Base-by-base conservation (phyloP, 1,139 yeast species). In the Kodamaea ohmeri region DNA sequence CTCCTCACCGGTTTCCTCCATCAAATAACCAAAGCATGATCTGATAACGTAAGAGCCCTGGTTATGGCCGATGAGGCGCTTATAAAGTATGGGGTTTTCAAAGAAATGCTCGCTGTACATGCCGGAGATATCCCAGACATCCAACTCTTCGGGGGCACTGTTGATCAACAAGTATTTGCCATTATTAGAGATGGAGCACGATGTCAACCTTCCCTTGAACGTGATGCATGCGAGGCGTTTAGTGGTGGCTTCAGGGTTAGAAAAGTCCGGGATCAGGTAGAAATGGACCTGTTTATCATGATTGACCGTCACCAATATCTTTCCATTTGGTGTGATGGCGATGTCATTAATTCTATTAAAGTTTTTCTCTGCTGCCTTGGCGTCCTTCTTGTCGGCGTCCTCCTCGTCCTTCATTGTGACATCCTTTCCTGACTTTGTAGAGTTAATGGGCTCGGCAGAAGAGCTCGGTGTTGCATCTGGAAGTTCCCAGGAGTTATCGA, bases 71-170 rank as follows among this genome's bases (percentile, higher is more conserved):
- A 76, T 65, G 48, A 76, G 83, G 48, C 78, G 83, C 40, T 78
- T 77, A 25, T 78, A 72, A 19, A 84, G 59, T 34, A 42, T 33
- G 1, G 73, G 73, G 32, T 50, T 53, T 28, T 56, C 60, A n/a
- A 40, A 41, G 20, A 40, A 39, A 15, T 37, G 32, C 5, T 37
- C 39, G 11, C 29, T 27, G 8, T 35, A 27, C 27, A 47, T 25
- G 16, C 49, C 47, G 2, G 65, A 56, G 20, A 71, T 67, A 51
- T 85, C 83, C 94, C 95, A 88, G 6, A 88, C 64, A 51, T 86
- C 94, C 13, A 89, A 60, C 52, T 84, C 94, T 49, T 84, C 89
- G 0, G 89, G 85, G n/a, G 80, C 78, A 12, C 82, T 73, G 49
- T 80, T 83, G 24, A 87, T 69, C 27, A 88, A 58, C 4, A 83